Conservation (phyloP, 805 yeast species). For the Candida chilensis region DNA sequence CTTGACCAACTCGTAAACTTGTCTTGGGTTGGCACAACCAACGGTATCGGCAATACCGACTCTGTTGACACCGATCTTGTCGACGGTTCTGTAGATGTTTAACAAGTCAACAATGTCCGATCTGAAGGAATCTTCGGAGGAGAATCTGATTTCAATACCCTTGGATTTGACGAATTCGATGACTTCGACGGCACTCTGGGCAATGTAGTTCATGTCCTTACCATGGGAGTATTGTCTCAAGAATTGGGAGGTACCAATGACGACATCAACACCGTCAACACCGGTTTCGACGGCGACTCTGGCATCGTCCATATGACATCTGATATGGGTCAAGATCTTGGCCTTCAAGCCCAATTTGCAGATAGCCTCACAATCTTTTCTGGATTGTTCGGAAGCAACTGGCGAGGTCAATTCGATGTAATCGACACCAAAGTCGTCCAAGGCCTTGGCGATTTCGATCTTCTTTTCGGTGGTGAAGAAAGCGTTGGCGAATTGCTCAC, state of each 20-base stretch:
- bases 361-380: slow-evolving; percentile 48
- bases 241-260: slow-evolving; percentile 51
- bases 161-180: slow-evolving; percentile 52
- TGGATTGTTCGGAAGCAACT: slow-evolving; percentile 49
- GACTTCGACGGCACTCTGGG: slow-evolving; percentile 48
- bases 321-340: slow-evolving; percentile 48
- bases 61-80: slow-evolving; percentile 52
- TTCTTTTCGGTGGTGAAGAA: slow-evolving; percentile 48
- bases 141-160: slow-evolving; percentile 50
- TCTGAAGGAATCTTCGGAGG: slow-evolving; percentile 53
- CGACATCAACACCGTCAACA: slow-evolving; percentile 55
- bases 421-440: slow-evolving; percentile 54
- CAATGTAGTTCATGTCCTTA: slow-evolving; percentile 52
- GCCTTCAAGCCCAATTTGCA: slow-evolving; percentile 52
- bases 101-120: slow-evolving; percentile 51
- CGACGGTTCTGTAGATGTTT: slow-evolving; percentile 51
- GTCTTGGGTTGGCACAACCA: slow-evolving; percentile 58
- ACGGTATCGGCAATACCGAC: slow-evolving; percentile 59
- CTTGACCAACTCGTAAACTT: slow-evolving; percentile 50
- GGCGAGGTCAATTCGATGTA: slow-evolving; percentile 54
- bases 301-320: slow-evolving; percentile 58
- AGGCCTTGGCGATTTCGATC: slow-evolving; percentile 49
- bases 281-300: slow-evolving; percentile 54
- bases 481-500: slow-evolving; percentile 58
- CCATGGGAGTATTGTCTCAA: slow-evolving; percentile 50